A percentile compares a stretch with the other conserved stretches of the same genome.
phyloP scores from a whole-genome alignment of 176 grass and related monocot genomes.

The Oryza brachyantha region DNA sequence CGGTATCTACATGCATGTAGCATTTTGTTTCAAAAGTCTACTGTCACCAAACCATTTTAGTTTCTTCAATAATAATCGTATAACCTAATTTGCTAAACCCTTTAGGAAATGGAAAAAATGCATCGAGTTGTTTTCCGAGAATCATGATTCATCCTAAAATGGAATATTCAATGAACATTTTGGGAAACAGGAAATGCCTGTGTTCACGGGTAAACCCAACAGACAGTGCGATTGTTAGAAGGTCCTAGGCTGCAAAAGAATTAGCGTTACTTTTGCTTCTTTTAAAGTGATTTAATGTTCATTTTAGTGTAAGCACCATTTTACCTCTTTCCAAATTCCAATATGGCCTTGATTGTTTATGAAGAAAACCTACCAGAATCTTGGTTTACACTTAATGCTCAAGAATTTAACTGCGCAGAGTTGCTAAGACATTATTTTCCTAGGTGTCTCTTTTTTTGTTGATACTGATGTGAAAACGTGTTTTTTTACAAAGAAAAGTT shows the following conservation, averaged over 20 bases:
- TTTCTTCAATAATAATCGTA: neutral
- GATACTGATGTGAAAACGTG: neutral
- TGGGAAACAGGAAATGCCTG: neutral
- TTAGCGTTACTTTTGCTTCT: neutral
- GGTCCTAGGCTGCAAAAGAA: neutral
- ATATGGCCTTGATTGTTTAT: constrained; percentile 1
- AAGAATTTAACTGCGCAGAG: neutral
- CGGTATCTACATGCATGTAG: neutral
- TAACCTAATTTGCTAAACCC: neutral
- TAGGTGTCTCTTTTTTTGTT: constrained; percentile 5
- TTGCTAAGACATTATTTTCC: constrained; percentile 28
- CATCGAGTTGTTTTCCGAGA: neutral
- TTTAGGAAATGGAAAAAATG: neutral
- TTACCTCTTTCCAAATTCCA: constrained; percentile 14
- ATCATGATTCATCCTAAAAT: constrained; percentile 25
- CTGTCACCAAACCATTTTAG: neutral
- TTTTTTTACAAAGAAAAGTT: neutral
- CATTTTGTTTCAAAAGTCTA: neutral
- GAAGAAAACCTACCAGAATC: constrained; percentile 15
- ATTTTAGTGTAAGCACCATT: constrained; percentile 2
- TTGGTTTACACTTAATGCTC: neutral
- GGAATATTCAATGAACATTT: neutral
- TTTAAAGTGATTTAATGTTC: neutral
- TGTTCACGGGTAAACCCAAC: neutral
- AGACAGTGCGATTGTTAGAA: constrained; percentile 1